Percentiles rank a stretch among this genome's conserved stretches.
Evolutionary conservation across 768 basidiomycete genomes (phyloP).

Genomic region (Sporobolomyces pararoseus): DNA sequence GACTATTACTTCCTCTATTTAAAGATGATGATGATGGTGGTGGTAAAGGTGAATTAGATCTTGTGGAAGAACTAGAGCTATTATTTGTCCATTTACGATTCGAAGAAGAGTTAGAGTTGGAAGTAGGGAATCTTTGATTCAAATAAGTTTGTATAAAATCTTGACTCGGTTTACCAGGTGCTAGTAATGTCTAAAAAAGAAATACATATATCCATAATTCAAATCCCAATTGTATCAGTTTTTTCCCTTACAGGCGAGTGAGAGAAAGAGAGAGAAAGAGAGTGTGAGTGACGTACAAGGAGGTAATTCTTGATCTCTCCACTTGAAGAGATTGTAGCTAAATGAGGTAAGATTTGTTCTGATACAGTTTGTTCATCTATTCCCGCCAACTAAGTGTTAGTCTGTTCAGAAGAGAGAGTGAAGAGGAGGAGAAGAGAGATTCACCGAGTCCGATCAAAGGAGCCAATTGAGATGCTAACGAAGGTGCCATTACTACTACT

Average conservation of each 20-base stretch:
- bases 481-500: neutral
- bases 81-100: too few species aligned
- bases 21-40: too few species aligned
- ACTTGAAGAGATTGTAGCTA: neutral
- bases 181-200: too few species aligned
- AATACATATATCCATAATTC: too few species aligned
- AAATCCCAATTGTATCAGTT: too few species aligned
- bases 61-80: too few species aligned
- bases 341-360: constrained; percentile 21
- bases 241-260: neutral
- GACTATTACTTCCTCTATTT: too few species aligned
- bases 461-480: constrained; percentile 5
- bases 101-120: neutral
- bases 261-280: neutral
- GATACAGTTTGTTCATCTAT: constrained; percentile 14
- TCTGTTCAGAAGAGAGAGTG: neutral
- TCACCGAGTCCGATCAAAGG: constrained; percentile 34
- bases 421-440: neutral
- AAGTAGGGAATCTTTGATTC: neutral
- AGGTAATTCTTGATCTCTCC: constrained; percentile 14
- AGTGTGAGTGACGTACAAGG: constrained; percentile 3
- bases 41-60: too few species aligned
- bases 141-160: neutral
- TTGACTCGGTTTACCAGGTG: neutral
- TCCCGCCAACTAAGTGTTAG: neutral